phyloP scores from a whole-genome alignment of 2,329 filamentous ascomycete genomes.

The Diaporthe sp. region DNA sequence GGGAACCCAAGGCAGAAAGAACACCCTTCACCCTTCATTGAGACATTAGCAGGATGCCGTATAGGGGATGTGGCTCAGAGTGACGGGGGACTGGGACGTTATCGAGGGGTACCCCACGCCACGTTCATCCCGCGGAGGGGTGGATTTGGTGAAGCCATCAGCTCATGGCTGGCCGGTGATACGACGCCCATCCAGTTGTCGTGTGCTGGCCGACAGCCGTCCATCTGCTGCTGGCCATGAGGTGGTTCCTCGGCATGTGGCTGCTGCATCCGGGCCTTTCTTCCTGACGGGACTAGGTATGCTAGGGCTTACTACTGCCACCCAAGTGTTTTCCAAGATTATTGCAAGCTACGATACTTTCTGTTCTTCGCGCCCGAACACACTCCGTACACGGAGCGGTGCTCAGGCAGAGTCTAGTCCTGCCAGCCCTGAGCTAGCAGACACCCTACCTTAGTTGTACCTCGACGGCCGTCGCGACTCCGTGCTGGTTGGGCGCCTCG shows the following conservation, averaged over 20 bases:
- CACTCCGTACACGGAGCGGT: neutral
- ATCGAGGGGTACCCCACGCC: conserved; percentile 35
- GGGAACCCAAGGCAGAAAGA: neutral
- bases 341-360: neutral
- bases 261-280: neutral
- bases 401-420: neutral
- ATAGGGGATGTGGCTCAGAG: neutral
- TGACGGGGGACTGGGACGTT: neutral
- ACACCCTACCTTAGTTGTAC: neutral
- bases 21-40: neutral
- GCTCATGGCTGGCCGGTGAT: conserved; percentile 17
- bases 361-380: neutral
- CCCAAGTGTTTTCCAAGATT: no score
- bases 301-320: neutral
- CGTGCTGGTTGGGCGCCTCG: neutral
- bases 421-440: neutral
- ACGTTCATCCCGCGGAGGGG: conserved; percentile 3
- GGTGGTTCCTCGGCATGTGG: neutral
- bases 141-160: conserved; percentile 28
- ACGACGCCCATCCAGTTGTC: conserved; percentile 1
- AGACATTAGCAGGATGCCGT: neutral
- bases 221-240: conserved; percentile 4
- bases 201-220: conserved; percentile 10
- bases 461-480: neutral
- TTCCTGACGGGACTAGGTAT: neutral